phyloP scores from a whole-genome alignment of 202 grass and related monocot species.

The Panicum hallii region DNA sequence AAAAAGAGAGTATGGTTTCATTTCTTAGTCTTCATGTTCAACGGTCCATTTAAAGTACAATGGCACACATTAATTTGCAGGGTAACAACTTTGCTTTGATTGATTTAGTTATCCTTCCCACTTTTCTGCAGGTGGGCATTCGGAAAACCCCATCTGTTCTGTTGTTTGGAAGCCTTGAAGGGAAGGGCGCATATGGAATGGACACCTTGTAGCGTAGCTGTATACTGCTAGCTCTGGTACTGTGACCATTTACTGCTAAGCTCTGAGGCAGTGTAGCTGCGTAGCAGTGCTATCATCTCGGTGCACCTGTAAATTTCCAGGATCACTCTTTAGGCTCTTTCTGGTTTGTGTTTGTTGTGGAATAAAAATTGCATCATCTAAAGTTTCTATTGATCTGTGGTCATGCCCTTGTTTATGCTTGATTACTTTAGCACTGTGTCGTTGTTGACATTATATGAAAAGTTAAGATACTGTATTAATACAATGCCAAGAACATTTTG shows the following conservation, averaged over 20 bases:
- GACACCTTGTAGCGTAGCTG: background rate
- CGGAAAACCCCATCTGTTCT: background rate
- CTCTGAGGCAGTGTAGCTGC: background rate
- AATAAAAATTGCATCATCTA: background rate
- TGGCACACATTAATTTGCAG: background rate
- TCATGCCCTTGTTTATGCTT: background rate
- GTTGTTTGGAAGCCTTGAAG: slow-evolving; percentile 7
- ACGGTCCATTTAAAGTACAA: background rate
- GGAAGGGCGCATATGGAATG: background rate
- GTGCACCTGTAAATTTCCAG: background rate
- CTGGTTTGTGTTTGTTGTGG: background rate
- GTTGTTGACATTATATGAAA: background rate
- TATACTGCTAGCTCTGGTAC: background rate
- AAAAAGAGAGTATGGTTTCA: background rate
- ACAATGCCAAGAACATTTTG: background rate
- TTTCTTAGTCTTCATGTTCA: slow-evolving; percentile 2
- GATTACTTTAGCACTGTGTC: background rate
- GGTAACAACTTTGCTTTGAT: background rate
- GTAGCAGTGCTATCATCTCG: slow-evolving; percentile 14
- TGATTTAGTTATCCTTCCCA: background rate
- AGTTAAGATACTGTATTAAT: background rate
- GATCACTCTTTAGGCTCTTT: background rate
- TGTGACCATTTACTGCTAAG: background rate
- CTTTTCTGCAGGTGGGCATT: background rate
- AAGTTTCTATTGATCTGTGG: background rate